Conservation (phyloP, 805 yeast genomes). For the Pichia heedii region DNA sequence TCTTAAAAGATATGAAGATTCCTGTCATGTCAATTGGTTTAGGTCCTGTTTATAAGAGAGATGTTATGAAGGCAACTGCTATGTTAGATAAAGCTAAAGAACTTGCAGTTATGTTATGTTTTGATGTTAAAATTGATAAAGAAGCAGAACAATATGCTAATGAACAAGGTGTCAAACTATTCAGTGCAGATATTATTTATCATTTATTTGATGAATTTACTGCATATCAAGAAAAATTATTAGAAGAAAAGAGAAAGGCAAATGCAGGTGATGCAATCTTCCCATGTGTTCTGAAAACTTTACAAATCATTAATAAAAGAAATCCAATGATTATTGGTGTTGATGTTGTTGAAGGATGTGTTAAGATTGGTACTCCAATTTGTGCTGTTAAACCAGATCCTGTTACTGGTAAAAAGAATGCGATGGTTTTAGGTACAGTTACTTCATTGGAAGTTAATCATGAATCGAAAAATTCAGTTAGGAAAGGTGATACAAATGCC, state of each 20-base stretch:
- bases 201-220: conserved; percentile 94
- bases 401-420: conserved; percentile 60
- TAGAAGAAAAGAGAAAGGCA: conserved; percentile 86
- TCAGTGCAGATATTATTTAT: conserved; percentile 94
- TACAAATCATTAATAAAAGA: conserved; percentile 96
- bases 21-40: conserved; percentile 98
- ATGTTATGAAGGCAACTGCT: conserved; percentile 93
- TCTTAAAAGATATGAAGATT: conserved; percentile 96
- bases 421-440: conserved; percentile 78
- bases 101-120: conserved; percentile 95
- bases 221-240: conserved; percentile 77
- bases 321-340: conserved; percentile 99
- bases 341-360: conserved; percentile 85
- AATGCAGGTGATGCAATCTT: conserved; percentile 81
- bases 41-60: conserved; percentile 97
- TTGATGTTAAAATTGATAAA: conserved; percentile 93
- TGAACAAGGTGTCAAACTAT: conserved; percentile 84
- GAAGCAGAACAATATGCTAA: conserved; percentile 98
- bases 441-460: conserved; percentile 94
- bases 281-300: conserved; percentile 91
- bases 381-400: conserved; percentile 91
- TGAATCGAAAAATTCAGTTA: conserved; percentile 66
- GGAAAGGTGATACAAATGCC: conserved; percentile 92
- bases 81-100: conserved; percentile 97
- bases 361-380: conserved; percentile 89